Percentiles rank a stretch among this genome's conserved stretches.
These are phyloP conservation scores for Debaryomyces subglobosus DNA, from an alignment of 1,139 yeast genomes.

Conservation along the genomic window DNA sequence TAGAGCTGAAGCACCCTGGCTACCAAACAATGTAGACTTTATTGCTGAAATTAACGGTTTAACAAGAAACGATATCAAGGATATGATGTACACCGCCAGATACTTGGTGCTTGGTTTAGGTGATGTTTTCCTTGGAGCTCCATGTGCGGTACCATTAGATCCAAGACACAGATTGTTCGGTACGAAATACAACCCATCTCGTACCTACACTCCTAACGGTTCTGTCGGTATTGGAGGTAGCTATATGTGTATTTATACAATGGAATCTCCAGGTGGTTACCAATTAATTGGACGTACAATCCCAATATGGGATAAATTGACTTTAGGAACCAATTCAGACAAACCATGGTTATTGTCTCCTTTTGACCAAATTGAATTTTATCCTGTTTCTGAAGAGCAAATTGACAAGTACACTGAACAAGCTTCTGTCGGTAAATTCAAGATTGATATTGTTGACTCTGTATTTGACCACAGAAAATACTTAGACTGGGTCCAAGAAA, in stretches of 20 bases:
- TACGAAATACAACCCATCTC: conserved; percentile 92
- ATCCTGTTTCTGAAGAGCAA: conserved; percentile 85
- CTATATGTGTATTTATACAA: conserved; percentile 97
- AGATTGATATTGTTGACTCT: conserved; percentile 72
- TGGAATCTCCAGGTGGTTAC: conserved; percentile 99
- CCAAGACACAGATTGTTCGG: conserved; percentile 94
- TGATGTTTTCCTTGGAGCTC: conserved; percentile 96
- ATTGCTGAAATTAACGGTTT: conserved; percentile 86
- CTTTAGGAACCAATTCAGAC: conserved; percentile 69
- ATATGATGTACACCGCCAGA: conserved; percentile 84
- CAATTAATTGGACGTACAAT: conserved; percentile 95
- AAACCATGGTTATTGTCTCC: conserved; percentile 90
- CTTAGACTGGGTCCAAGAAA: conserved; percentile 73
- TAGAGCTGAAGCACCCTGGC: conserved; percentile 93
- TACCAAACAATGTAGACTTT: conserved; percentile 96
- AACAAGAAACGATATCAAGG: conserved; percentile 72
- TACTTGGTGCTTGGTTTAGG: conserved; percentile 94
- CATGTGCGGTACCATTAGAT: conserved; percentile 97
- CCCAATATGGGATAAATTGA: conserved; percentile 95
- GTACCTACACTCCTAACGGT: conserved; percentile 95
- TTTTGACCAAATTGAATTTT: conserved; percentile 93
- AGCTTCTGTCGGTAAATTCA: conserved; percentile 78
- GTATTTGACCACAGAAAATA: conserved; percentile 84
- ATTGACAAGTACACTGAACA: conserved; percentile 72
- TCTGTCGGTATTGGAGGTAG: conserved; percentile 97